Evolutionary conservation across 768 basidiomycete species (phyloP), one percentile per base, ranked within the genome.

Genomic region (Auricularia sp.): DNA sequence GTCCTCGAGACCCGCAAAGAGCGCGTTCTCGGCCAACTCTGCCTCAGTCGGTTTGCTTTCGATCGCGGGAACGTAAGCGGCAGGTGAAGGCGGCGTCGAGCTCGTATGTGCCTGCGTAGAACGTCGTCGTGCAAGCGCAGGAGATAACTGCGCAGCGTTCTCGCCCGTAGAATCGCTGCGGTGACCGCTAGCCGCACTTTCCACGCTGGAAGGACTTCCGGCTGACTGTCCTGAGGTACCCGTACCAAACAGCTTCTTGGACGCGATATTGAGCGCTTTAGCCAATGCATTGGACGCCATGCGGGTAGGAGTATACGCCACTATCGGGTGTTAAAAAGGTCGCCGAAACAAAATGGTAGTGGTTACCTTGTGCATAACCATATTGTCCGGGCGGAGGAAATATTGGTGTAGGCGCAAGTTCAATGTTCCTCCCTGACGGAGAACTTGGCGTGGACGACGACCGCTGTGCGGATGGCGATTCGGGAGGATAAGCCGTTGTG

Each of bases 1-100:
- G 68, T 95, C 90, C 72, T 98, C 96, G 54, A 98, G 77, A 21
- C 77, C 74, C 2, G 80, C 84, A n/a, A 97, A 77, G n/a, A 97
- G 75, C 66, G 85, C 84, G 66, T 96, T 92, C 69, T 97, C 94
- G 69, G 89, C 77, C 1, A 87, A 88, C 70, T 90, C 88, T 7
- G 64, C 18, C 47, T 21, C 39, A 8, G 47, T 51, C 47, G 47
- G 47, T 21, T 51, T 51, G 47, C 47, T 16, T 6, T 8, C 21
- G 11, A 18, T 24, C 5, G 59, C 21, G n/a, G 37, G 37, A 10
- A 21, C n/a, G 1, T 4, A n/a, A 6, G 34, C 59, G 21, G 24
- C 29, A 42, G 51, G 63, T 6, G 64, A 58, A 24, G 64, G n/a
- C 24, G 56, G 56, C 14, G 34, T 24, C 11, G 42, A 29, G 36